phyloP scores from a whole-genome alignment of 1,284 basidiomycete genomes.

The Heterobasidion irregulare region DNA sequence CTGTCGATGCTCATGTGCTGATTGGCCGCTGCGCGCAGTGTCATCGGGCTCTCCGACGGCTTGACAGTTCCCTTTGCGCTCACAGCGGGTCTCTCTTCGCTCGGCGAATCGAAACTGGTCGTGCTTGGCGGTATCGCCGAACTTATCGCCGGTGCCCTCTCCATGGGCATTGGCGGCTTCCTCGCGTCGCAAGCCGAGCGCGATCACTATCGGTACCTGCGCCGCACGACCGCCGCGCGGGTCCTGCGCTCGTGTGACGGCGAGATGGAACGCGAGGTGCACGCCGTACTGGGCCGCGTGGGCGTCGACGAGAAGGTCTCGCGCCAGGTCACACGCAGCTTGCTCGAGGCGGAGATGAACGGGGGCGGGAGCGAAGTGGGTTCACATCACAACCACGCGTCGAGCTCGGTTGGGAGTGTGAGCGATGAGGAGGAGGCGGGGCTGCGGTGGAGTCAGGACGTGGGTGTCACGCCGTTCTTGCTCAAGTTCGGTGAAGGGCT shows the following conservation, averaged over 20 bases:
- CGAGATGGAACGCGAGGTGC: conserved; percentile 94
- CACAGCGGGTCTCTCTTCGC: conserved; percentile 83
- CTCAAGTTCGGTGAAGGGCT: conserved; percentile 90
- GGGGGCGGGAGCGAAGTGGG: conserved; percentile 4
- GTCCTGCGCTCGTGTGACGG: conserved; percentile 84
- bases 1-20: background rate
- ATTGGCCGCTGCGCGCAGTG: conserved; percentile 37
- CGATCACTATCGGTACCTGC: conserved; percentile 86
- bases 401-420: conserved; percentile 14
- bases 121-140: conserved; percentile 90
- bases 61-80: conserved; percentile 91
- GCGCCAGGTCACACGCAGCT: conserved; percentile 67
- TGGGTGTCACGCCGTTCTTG: conserved; percentile 84
- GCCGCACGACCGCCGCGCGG: conserved; percentile 67
- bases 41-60: conserved; percentile 95
- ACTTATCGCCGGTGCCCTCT: conserved; percentile 91
- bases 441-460: conserved; percentile 60
- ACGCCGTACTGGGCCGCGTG: conserved; percentile 79
- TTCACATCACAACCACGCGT: conserved; percentile 16
- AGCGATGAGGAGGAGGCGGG: conserved; percentile 41
- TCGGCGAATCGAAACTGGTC: conserved; percentile 84
- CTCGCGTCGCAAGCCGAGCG: conserved; percentile 94
- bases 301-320: conserved; percentile 84
- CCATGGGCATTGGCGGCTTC: conserved; percentile 97
- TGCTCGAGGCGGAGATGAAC: conserved; percentile 54